Percentiles rank a stretch among this genome's conserved stretches.
phyloP scores from a whole-genome alignment of 495 filamentous ascomycete genomes.

The Bryoglossum gracile region DNA sequence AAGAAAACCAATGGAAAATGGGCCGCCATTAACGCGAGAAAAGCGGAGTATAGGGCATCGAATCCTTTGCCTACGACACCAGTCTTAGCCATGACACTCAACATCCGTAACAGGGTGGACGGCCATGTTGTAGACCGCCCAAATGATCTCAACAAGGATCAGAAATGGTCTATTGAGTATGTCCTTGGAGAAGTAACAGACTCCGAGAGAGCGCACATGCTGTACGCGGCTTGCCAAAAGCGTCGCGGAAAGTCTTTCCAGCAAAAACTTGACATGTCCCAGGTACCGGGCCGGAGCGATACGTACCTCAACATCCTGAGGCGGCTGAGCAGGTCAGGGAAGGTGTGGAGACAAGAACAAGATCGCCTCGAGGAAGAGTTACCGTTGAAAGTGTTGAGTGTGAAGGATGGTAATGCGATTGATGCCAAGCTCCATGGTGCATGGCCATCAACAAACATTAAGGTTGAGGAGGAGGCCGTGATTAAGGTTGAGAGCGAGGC shows the following conservation, averaged over 20 bases:
- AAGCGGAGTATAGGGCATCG: too few relatives aligned
- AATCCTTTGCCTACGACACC: too few relatives aligned
- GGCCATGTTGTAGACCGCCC: constrained; percentile 56
- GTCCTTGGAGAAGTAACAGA: constrained; percentile 49
- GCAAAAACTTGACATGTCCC: constrained; percentile 18
- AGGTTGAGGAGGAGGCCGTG: too few relatives aligned
- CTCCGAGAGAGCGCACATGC: constrained; percentile 28
- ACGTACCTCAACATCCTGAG: constrained; percentile 38
- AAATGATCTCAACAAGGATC: constrained; percentile 33
- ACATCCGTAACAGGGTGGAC: constrained; percentile 67
- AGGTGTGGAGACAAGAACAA: constrained; percentile 39
- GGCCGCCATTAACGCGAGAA: too few relatives aligned
- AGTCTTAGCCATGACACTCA: constrained; percentile 61
- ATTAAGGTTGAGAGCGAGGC: too few relatives aligned
- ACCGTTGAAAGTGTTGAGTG: constrained; percentile 10
- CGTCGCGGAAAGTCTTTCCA: constrained; percentile 45
- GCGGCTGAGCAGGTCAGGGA: constrained; percentile 37
- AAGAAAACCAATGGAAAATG: too few relatives aligned
- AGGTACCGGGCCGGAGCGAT: constrained; percentile 30
- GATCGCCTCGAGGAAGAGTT: constrained; percentile 37
- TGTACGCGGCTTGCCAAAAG: constrained; percentile 43
- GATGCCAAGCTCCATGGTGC: too few relatives aligned
- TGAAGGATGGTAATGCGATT: too few relatives aligned
- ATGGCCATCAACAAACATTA: too few relatives aligned
- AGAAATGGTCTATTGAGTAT: constrained; percentile 75